phyloP scores from a whole-genome alignment of 2,329 filamentous ascomycete genomes.

The Diaporthe vexans region DNA sequence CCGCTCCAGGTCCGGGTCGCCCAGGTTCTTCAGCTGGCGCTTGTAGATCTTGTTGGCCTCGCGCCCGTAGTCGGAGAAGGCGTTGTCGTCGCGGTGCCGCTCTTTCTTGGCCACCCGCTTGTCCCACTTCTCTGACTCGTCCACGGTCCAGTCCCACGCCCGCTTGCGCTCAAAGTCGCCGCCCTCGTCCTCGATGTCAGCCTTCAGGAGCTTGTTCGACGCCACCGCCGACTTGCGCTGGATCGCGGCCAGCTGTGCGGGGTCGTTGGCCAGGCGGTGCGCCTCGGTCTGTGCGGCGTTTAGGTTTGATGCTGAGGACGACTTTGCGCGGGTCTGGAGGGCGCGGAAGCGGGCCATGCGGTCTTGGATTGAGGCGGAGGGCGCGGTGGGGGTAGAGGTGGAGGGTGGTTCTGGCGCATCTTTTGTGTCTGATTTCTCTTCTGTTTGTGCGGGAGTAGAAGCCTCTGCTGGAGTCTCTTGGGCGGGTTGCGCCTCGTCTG shows the following conservation, averaged over 20 bases:
- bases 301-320: conserved; percentile 80
- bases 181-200: conserved; percentile 85
- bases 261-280: conserved; percentile 83
- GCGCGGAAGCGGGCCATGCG: conserved; percentile 88
- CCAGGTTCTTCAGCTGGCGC: conserved; percentile 83
- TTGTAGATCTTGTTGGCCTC: conserved; percentile 96
- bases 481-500: conserved; percentile 34
- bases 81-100: conserved; percentile 84
- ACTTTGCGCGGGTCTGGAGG: conserved; percentile 84
- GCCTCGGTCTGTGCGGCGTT: conserved; percentile 88
- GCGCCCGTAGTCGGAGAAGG: conserved; percentile 89
- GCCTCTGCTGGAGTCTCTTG: conserved; percentile 33
- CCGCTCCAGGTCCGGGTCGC: conserved; percentile 80
- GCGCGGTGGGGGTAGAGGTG: conserved; percentile 47
- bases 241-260: conserved; percentile 81
- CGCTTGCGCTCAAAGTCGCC: conserved; percentile 98
- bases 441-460: conserved; percentile 28
- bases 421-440: conserved; percentile 30
- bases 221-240: conserved; percentile 89
- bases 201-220: conserved; percentile 92
- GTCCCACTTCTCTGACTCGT: conserved; percentile 96
- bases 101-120: conserved; percentile 89
- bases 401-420: conserved; percentile 32
- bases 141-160: conserved; percentile 98
- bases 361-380: conserved; percentile 68